These are phyloP conservation scores for Pythium sp. DNA, from an alignment of 352 stramenopile genomes.

Conservation along the genomic window DNA sequence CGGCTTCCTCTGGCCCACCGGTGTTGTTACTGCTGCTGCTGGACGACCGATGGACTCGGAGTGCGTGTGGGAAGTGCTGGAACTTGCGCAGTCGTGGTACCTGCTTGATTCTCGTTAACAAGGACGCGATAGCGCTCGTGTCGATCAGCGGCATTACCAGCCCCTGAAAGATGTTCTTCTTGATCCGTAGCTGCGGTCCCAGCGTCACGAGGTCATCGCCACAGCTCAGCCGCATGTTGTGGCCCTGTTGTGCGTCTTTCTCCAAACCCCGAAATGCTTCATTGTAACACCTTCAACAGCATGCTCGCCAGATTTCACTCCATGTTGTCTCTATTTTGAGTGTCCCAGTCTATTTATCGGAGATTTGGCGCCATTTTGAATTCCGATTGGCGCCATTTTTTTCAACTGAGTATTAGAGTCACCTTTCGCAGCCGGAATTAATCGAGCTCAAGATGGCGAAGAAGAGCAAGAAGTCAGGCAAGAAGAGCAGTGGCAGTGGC, in stretches of 20 bases:
- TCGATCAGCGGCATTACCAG: conserved; percentile 44
- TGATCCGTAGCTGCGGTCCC: conserved; percentile 49
- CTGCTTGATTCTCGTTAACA: conserved; percentile 27
- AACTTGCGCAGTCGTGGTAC: conserved; percentile 41
- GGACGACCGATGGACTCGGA: conserved; percentile 28
- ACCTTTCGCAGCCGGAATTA: not conserved
- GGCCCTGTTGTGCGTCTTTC: not conserved
- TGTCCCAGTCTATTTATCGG: not conserved
- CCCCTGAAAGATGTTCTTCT: conserved; percentile 75
- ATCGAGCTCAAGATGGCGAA: conserved; percentile 18
- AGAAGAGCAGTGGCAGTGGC: conserved; percentile 10
- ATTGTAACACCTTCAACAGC: not conserved
- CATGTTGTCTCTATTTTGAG: not conserved
- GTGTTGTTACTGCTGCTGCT: not conserved
- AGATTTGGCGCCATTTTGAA: not conserved
- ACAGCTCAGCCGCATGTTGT: conserved; percentile 11
- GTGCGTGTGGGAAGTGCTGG: conserved; percentile 46
- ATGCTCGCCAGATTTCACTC: not conserved
- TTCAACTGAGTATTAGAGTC: not conserved
- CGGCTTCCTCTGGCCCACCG: not conserved
- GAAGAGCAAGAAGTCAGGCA: conserved; percentile 18
- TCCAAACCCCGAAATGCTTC: not conserved
- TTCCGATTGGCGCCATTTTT: conserved; percentile 11
- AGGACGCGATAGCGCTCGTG: conserved; percentile 15
- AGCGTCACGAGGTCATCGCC: conserved; percentile 31